These are phyloP conservation scores for Talaromyces sp. DNA, from an alignment of 2,329 filamentous ascomycete genomes.

Conservation along the genomic window DNA sequence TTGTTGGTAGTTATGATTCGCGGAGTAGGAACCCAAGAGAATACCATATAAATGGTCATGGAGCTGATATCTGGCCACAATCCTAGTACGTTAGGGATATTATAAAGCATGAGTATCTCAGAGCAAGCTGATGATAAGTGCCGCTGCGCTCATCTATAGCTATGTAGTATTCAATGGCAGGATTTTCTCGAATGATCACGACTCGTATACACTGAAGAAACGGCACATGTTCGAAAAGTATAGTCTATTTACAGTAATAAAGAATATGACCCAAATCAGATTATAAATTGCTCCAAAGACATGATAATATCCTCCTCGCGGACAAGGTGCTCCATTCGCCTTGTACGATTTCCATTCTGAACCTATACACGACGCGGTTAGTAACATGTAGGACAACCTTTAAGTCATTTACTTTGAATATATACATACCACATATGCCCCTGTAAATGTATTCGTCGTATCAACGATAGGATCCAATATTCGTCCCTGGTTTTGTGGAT, in stretches of 20 bases:
- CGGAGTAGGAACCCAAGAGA: constrained; percentile 3
- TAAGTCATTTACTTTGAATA: not conserved
- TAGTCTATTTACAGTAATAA: not conserved
- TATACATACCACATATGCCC: constrained; percentile 15
- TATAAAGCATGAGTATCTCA: not conserved
- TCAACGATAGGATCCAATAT: constrained; percentile 17
- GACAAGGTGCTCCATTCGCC: constrained; percentile 11
- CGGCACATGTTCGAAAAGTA: not conserved
- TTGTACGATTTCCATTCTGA: constrained; percentile 4
- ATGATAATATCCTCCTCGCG: constrained; percentile 17
- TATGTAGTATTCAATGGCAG: too few relatives aligned
- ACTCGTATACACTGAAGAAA: not conserved
- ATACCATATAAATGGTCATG: not conserved
- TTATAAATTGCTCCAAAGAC: not conserved
- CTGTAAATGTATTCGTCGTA: constrained; percentile 17
- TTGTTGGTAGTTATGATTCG: not conserved
- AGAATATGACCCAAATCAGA: not conserved
- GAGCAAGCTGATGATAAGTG: not conserved
- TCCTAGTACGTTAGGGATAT: not conserved
- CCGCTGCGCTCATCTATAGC: not conserved
- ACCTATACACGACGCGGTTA: not conserved
- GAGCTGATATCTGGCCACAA: not conserved
- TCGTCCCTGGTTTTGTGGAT: constrained; percentile 5
- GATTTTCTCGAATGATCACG: not conserved
- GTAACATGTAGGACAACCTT: too few relatives aligned